Conservation (phyloP, 345 rosid genomes). For the Alliaria petiolata region DNA sequence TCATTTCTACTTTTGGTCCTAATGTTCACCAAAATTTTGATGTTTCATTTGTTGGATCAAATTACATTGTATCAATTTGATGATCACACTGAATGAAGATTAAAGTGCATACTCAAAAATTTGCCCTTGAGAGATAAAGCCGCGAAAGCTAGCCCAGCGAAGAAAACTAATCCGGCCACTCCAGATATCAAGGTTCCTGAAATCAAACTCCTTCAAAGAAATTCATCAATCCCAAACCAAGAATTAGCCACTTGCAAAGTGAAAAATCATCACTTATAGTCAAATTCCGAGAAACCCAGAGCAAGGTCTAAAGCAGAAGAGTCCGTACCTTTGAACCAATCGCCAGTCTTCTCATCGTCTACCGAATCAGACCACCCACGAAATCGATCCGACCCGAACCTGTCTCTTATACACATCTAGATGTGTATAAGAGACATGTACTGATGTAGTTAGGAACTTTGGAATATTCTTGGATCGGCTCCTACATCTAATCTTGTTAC, state of each 20-base stretch:
- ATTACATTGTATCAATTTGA: not conserved
- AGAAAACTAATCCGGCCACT: constrained; percentile 56
- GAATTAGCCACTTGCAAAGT: not conserved
- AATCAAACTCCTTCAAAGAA: constrained; percentile 46
- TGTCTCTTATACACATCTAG: too few relatives aligned
- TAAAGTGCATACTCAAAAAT: constrained; percentile 45
- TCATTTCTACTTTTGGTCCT: constrained; percentile 57
- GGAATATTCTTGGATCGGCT: constrained; percentile 6
- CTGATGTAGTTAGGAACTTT: constrained; percentile 16
- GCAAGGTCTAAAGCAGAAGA: not conserved
- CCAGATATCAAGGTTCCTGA: constrained; percentile 66
- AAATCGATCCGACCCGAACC: constrained; percentile 44
- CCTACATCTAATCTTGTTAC: not conserved
- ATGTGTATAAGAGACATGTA: too few relatives aligned
- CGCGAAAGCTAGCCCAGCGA: constrained; percentile 57
- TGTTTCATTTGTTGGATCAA: not conserved
- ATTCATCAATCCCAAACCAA: constrained; percentile 35
- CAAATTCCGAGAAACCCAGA: not conserved
- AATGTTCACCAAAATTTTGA: not conserved
- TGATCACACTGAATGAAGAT: not conserved
- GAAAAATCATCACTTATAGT: not conserved
- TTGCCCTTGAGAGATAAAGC: constrained; percentile 50
- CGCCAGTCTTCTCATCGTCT: constrained; percentile 36
- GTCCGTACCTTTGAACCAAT: constrained; percentile 55
- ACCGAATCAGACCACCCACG: constrained; percentile 71